Conservation (phyloP, 75 land plant species). For the Isoetes taiwanensis region DNA sequence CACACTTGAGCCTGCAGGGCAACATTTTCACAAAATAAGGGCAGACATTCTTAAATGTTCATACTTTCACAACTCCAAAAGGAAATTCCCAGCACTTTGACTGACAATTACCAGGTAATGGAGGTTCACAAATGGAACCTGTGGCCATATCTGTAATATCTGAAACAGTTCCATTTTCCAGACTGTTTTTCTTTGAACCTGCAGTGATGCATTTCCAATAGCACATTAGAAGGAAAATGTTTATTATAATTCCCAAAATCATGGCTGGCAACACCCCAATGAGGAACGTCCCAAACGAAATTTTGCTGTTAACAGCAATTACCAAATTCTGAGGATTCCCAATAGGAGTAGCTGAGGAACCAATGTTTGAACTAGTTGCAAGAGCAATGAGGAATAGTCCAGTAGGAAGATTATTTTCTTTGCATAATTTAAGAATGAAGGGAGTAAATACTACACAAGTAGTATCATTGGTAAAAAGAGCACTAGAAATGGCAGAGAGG, state of each 20-base stretch:
- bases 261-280: conserved; percentile 21
- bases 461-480: conserved; percentile 25
- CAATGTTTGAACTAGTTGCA: conserved; percentile 23
- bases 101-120: not conserved
- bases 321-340: conserved; percentile 29
- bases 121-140: too few relatives aligned
- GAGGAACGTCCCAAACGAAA: conserved; percentile 23
- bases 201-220: conserved; percentile 16
- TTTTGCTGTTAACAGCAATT: conserved; percentile 18
- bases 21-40: not conserved
- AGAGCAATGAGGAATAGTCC: conserved; percentile 25
- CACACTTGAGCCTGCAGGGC: too few relatives aligned
- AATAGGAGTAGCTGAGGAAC: conserved; percentile 25
- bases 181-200: not conserved
- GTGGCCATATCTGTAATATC: not conserved
- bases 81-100: not conserved
- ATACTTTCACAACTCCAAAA: not conserved
- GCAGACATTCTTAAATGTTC: not conserved
- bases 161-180: not conserved
- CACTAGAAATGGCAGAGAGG: conserved; percentile 16
- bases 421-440: conserved; percentile 21
- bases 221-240: conserved; percentile 5
- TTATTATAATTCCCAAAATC: conserved; percentile 14
- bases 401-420: conserved; percentile 14
- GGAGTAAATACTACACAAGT: conserved; percentile 20